A percentile compares a stretch with the other conserved stretches of the same genome.
Conservation (phyloP, 768 basidiomycete species). For the Paxillus involutus region DNA sequence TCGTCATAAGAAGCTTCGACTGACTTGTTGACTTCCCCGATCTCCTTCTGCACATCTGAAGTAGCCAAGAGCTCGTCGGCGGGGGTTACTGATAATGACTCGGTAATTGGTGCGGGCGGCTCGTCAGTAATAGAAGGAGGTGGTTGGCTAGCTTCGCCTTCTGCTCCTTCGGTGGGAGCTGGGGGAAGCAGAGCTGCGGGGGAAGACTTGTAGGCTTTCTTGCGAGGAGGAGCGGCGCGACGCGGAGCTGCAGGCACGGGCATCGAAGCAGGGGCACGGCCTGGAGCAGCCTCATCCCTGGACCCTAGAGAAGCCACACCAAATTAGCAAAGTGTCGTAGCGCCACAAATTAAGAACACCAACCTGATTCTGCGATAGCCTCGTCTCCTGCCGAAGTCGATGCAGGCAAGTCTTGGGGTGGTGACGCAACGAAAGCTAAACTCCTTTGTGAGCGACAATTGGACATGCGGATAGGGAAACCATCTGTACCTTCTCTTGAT, state of each 20-base stretch:
- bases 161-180: conserved; percentile 22
- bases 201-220: conserved; percentile 57
- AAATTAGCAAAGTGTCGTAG: conserved; percentile 11
- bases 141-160: neutral
- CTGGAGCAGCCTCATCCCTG: conserved; percentile 27
- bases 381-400: conserved; percentile 4
- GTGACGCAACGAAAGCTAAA: conserved; percentile 15
- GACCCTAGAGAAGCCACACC: conserved; percentile 12
- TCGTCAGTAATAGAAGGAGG: conserved; percentile 3
- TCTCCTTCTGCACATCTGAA: conserved; percentile 14
- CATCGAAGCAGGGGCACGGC: conserved; percentile 56
- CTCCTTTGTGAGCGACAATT: conserved; percentile 2
- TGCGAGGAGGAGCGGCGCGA: conserved; percentile 73
- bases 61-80: conserved; percentile 1
- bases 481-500: conserved; percentile 19
- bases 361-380: conserved; percentile 15
- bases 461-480: neutral
- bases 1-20: neutral
- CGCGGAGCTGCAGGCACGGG: conserved; percentile 74
- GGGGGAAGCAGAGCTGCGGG: conserved; percentile 32
- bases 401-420: conserved; percentile 8
- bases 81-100: neutral
- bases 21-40: conserved; percentile 3
- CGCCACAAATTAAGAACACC: neutral
- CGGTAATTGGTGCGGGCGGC: neutral